A percentile compares a stretch with the other conserved stretches of the same genome.
Evolutionary conservation across 2,329 filamentous ascomycete species (phyloP).

Genomic region (Fusarium falciforme): DNA sequence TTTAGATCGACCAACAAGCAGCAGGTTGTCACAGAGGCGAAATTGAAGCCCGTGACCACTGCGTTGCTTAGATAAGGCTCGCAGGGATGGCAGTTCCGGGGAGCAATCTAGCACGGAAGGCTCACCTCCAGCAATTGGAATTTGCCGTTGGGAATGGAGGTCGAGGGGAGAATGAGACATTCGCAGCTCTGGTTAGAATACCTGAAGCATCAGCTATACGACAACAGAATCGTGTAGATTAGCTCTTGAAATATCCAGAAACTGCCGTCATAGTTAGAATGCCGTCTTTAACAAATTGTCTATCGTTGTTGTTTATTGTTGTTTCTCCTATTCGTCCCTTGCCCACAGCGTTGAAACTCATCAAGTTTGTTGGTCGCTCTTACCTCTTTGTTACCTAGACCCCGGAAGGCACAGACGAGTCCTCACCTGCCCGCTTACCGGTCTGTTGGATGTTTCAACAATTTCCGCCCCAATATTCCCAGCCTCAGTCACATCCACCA

Average conservation of each 20-base stretch:
- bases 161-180: background rate
- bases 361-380: background rate
- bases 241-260: background rate
- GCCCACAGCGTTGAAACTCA: background rate
- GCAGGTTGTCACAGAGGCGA: slow-evolving; percentile 7
- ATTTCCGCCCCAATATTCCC: slow-evolving; percentile 6
- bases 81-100: background rate
- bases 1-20: slow-evolving; percentile 36
- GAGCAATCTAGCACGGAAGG: background rate
- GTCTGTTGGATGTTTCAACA: background rate
- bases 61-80: slow-evolving; percentile 2
- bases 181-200: background rate
- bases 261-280: background rate
- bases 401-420: background rate
- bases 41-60: background rate
- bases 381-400: background rate
- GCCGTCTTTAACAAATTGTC: background rate
- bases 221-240: background rate
- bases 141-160: background rate
- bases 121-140: background rate
- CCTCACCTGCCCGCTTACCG: background rate
- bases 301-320: background rate
- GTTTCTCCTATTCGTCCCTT: background rate
- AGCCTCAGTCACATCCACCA: slow-evolving; percentile 8
- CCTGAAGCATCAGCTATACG: background rate